These are phyloP conservation scores for Neckera pumila DNA, from an alignment of 225 moss, liverwort and hornwort genomes.

Conservation along the genomic window DNA sequence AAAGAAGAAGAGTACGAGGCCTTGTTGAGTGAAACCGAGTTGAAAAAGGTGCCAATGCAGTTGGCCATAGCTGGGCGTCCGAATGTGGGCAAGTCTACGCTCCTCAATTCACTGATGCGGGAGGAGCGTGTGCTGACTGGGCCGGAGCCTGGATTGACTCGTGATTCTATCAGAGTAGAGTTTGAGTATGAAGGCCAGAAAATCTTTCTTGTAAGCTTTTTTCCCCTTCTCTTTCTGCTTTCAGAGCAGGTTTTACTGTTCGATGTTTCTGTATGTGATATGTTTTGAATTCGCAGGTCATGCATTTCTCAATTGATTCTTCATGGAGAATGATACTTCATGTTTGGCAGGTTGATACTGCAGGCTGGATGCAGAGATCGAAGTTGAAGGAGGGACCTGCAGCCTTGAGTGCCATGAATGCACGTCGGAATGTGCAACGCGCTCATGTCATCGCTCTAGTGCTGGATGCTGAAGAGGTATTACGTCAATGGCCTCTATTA, in stretches of 20 bases:
- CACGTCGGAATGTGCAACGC: conserved; percentile 78
- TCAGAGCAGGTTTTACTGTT: neutral
- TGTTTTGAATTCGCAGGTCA: neutral
- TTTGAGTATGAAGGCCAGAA: conserved; percentile 69
- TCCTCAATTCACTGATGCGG: conserved; percentile 67
- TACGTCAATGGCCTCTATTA: neutral
- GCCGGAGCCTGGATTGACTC: conserved; percentile 95
- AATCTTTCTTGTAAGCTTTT: conserved; percentile 57
- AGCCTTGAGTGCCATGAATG: conserved; percentile 90
- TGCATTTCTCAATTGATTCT: neutral
- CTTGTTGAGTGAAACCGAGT: conserved; percentile 25
- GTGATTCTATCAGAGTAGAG: conserved; percentile 73
- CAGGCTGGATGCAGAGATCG: conserved; percentile 96
- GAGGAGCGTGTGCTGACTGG: conserved; percentile 95
- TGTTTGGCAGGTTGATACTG: conserved; percentile 79
- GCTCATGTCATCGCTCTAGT: conserved; percentile 88
- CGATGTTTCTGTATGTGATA: neutral
- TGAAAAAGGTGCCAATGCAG: conserved; percentile 69
- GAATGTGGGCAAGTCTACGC: conserved; percentile 95
- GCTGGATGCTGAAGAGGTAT: conserved; percentile 90
- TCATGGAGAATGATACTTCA: neutral
- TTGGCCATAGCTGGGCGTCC: conserved; percentile 93
- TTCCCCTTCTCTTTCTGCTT: neutral
- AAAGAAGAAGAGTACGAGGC: conserved; percentile 19
- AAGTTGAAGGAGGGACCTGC: conserved; percentile 77